These are phyloP conservation scores for Musa acuminata DNA, from an alignment of 176 grass and related monocot genomes.

Conservation along the genomic window DNA sequence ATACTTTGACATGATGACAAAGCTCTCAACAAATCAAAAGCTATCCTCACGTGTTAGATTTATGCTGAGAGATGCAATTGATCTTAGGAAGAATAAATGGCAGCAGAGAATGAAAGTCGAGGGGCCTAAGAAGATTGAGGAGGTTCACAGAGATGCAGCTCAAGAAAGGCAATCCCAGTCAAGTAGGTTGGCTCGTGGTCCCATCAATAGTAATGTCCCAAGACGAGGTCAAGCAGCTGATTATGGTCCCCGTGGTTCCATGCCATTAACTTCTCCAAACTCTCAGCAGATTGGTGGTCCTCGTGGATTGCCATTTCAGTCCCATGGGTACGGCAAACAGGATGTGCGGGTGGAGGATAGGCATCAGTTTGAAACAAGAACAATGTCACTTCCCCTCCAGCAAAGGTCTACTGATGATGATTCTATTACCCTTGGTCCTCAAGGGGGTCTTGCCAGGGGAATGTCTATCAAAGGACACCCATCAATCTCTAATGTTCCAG, in stretches of 20 bases:
- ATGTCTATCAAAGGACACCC: slow-evolving; percentile 79
- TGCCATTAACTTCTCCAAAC: slow-evolving; percentile 37
- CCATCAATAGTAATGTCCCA: slow-evolving; percentile 39
- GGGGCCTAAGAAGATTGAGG: slow-evolving; percentile 95
- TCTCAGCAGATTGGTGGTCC: slow-evolving; percentile 51
- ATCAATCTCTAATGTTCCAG: slow-evolving; percentile 33
- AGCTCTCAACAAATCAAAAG: slow-evolving; percentile 52
- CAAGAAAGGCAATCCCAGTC: slow-evolving; percentile 82
- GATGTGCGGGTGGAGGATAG: slow-evolving; percentile 67
- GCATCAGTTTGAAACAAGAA: slow-evolving; percentile 53
- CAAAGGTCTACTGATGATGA: slow-evolving; percentile 57
- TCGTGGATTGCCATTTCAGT: slow-evolving; percentile 45
- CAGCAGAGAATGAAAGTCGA: slow-evolving; percentile 92
- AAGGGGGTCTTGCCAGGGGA: slow-evolving; percentile 73
- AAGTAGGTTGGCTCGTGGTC: slow-evolving; percentile 54
- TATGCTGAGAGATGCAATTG: slow-evolving; percentile 83
- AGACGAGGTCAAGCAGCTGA: slow-evolving; percentile 53
- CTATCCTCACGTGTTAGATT: slow-evolving; percentile 83
- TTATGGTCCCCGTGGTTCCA: slow-evolving; percentile 35
- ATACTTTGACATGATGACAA: slow-evolving; percentile 63
- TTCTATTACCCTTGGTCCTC: slow-evolving; percentile 65
- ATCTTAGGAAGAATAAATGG: slow-evolving; percentile 88
- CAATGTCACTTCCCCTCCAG: slow-evolving; percentile 45
- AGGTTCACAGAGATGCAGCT: slow-evolving; percentile 90
- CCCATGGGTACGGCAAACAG: slow-evolving; percentile 43